phyloP scores from a whole-genome alignment of 1,284 basidiomycete genomes.

The Naganishia liquefaciens region DNA sequence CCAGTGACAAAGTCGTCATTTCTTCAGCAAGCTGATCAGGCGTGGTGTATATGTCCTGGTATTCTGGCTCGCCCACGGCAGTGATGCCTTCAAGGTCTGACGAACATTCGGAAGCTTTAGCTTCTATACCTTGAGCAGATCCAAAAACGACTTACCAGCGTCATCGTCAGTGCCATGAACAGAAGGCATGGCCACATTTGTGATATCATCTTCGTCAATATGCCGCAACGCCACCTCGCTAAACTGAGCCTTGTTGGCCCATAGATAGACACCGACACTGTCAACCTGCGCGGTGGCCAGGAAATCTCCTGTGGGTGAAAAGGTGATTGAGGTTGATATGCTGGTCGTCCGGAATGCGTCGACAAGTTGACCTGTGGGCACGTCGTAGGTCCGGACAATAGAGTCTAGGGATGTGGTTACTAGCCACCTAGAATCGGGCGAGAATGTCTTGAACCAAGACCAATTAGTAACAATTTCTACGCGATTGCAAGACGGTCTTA shows the following conservation, averaged over 20 bases:
- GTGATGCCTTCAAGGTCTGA: slow-evolving; percentile 67
- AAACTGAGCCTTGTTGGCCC: slow-evolving; percentile 97
- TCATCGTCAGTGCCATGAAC: slow-evolving; percentile 77
- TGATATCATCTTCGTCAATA: slow-evolving; percentile 72
- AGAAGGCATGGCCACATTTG: slow-evolving; percentile 72
- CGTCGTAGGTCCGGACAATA: slow-evolving; percentile 90
- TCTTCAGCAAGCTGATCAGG: slow-evolving; percentile 83
- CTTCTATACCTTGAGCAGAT: not conserved
- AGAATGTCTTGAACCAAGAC: slow-evolving; percentile 67
- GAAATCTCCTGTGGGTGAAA: slow-evolving; percentile 95
- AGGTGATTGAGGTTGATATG: slow-evolving; percentile 84
- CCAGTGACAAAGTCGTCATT: slow-evolving; percentile 83
- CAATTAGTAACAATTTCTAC: not conserved
- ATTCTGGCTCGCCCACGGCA: slow-evolving; percentile 61
- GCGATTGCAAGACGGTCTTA: slow-evolving; percentile 51
- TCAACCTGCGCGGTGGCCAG: slow-evolving; percentile 93
- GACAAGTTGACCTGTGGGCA: slow-evolving; percentile 87
- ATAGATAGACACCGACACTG: slow-evolving; percentile 89
- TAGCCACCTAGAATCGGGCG: slow-evolving; percentile 91
- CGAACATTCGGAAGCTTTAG: slow-evolving; percentile 4
- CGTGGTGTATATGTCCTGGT: slow-evolving; percentile 71
- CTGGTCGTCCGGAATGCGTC: slow-evolving; percentile 90
- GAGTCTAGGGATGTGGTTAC: slow-evolving; percentile 86
- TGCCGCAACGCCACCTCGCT: slow-evolving; percentile 78
- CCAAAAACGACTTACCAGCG: slow-evolving; percentile 36